These are phyloP conservation scores for Coriaria nepalensis DNA, from an alignment of 306 rosid genomes.

Conservation along the genomic window DNA sequence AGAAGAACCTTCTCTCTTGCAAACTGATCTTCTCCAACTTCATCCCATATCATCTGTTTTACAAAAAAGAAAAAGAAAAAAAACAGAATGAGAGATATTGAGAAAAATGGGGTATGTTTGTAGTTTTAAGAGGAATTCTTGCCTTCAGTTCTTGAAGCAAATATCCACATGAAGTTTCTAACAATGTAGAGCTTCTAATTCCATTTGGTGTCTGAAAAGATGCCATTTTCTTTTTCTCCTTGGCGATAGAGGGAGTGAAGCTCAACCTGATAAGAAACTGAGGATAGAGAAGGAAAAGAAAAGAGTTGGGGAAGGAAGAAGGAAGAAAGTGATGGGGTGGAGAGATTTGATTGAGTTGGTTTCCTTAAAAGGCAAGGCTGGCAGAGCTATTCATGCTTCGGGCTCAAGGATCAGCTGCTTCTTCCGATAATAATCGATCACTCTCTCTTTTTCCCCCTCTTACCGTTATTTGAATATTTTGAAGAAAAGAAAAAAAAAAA, in stretches of 20 bases:
- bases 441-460: slow-evolving; percentile 15
- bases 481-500: too few relatives aligned
- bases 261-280: slow-evolving; percentile 19
- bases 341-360: slow-evolving; percentile 35
- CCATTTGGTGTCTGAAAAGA: slow-evolving; percentile 65
- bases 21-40: slow-evolving; percentile 84
- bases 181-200: slow-evolving; percentile 51
- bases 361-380: slow-evolving; percentile 92
- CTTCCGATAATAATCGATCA: slow-evolving; percentile 21
- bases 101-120: slow-evolving; percentile 1
- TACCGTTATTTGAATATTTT: slow-evolving; percentile 21
- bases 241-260: slow-evolving; percentile 12
- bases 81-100: slow-evolving; percentile 9
- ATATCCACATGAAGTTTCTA: slow-evolving; percentile 85
- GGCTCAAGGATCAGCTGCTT: slow-evolving; percentile 53
- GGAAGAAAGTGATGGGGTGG: slow-evolving; percentile 23
- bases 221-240: slow-evolving; percentile 28
- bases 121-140: slow-evolving; percentile 12
- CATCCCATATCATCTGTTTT: slow-evolving; percentile 86
- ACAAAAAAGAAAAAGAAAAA: slow-evolving; percentile 2
- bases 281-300: slow-evolving; percentile 19
- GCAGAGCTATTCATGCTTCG: slow-evolving; percentile 63
- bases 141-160: slow-evolving; percentile 90
- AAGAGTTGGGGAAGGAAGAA: slow-evolving; percentile 14
- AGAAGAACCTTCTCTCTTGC: slow-evolving; percentile 80